Evolutionary conservation across 176 grass and related monocot species (phyloP), one percentile per base, ranked within the genome.

Genomic region (Stipa capillata): DNA sequence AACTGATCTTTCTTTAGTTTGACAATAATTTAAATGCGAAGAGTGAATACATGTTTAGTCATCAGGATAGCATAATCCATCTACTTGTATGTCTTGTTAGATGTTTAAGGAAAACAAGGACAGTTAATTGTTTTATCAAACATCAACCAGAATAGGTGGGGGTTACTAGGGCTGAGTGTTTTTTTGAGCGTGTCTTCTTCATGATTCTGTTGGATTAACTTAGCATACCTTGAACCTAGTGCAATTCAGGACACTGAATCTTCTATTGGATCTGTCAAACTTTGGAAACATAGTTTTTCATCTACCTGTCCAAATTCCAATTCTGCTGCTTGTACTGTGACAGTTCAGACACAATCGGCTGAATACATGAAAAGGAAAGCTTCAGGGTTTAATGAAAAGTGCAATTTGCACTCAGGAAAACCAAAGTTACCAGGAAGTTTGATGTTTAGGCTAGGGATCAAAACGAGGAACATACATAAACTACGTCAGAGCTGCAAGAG

Each of bases 361-460:
- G 61, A 87, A 87, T 94, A 94, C 47, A 90, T 94, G 85, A 87
- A 87, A 82, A 94, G 92, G 65, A 93, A 84, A 94, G 73, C 72
- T 82, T 72, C 32, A 40, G 63, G 34, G 57, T 14, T 85, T 71
- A 24, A 67, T 50, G 70, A 59, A 39, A 74, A 74, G 39, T 51
- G 40, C 33, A 79, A 33, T 80, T 81, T 84, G 23, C 44, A 56
- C 31, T 73, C 79, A 76, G 44, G n/a, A 55, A 90, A 83, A 50
- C 20, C 24, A 65, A 92, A 85, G 44, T 54, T 76, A 59, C 65
- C 81, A n/a, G 92, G 58, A 84, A 93, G 81, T 87, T 87, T 65
- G 18, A 74, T 88, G 49, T 98, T 94, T 78, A 90, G 78, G 71
- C 48, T 86, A 55, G 95, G 90, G 39, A 93, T 94, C 52, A 94